phyloP scores from a whole-genome alignment of 2,329 filamentous ascomycete genomes.

The Trichoderma afroharzianum region DNA sequence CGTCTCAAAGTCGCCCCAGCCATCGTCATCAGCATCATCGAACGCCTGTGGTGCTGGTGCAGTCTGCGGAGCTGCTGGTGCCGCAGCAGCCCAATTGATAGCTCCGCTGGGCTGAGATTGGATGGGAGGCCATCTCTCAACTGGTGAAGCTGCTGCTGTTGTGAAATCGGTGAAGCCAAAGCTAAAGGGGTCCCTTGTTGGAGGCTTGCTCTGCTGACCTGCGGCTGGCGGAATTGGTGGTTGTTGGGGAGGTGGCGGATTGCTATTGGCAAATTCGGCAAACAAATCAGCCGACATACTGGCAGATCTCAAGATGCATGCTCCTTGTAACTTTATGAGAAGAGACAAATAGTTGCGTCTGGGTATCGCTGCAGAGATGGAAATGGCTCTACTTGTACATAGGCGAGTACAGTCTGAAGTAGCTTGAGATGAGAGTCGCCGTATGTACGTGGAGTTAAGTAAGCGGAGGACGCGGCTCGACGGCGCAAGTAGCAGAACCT shows the following conservation, averaged over 20 bases:
- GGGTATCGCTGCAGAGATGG: background rate
- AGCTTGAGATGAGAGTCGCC: background rate
- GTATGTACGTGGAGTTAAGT: background rate
- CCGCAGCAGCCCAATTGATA: constrained; percentile 20
- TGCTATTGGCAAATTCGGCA: constrained; percentile 50
- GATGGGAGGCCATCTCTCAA: constrained; percentile 33
- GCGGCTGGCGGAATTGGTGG: background rate
- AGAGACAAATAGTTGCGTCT: background rate
- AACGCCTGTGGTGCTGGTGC: constrained; percentile 5
- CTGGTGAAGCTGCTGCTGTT: constrained; percentile 20
- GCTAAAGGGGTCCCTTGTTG: constrained; percentile 28
- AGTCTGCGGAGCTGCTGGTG: constrained; percentile 1
- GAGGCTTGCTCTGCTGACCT: constrained; percentile 17
- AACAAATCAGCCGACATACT: constrained; percentile 64
- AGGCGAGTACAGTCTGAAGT: background rate
- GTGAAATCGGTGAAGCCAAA: constrained; percentile 21
- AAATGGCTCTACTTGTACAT: background rate
- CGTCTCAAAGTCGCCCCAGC: constrained; percentile 66
- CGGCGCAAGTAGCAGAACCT: background rate
- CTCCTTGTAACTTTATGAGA: background rate
- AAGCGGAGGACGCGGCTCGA: background rate
- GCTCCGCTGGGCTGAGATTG: constrained; percentile 24
- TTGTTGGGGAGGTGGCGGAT: constrained; percentile 27
- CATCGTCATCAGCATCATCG: constrained; percentile 44
- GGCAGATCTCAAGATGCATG: background rate